These are phyloP conservation scores for Lactarius deliciosus DNA, from an alignment of 768 basidiomycete genomes.

Conservation along the genomic window DNA sequence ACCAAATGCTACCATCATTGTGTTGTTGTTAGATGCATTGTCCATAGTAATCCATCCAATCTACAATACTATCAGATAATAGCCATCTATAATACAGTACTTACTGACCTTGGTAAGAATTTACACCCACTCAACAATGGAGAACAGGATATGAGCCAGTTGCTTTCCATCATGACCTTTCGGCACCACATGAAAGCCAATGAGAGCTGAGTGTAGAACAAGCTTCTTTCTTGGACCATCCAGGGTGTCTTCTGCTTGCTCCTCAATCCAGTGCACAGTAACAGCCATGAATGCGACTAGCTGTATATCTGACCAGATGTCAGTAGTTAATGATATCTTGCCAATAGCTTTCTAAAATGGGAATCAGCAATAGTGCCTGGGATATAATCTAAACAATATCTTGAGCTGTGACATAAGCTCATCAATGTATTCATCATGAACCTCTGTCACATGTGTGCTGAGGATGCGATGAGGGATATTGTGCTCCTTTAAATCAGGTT, in stretches of 20 bases:
- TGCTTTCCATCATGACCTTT: constrained; percentile 42
- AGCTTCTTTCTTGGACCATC: constrained; percentile 5
- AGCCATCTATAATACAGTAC: neutral
- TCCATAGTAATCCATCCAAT: constrained; percentile 41
- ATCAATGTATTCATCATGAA: too few species aligned
- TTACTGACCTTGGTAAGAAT: constrained; percentile 34
- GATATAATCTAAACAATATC: too few species aligned
- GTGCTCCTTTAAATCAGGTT: neutral
- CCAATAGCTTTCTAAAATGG: neutral
- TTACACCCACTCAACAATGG: constrained; percentile 34
- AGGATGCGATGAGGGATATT: neutral
- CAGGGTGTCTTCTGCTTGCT: too few species aligned
- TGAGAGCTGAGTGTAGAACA: constrained; percentile 36
- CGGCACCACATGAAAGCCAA: constrained; percentile 40
- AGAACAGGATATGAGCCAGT: constrained; percentile 38
- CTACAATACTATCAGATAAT: constrained; percentile 29
- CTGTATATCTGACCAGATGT: constrained; percentile 38
- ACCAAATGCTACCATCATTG: constrained; percentile 17
- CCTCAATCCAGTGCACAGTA: constrained; percentile 44
- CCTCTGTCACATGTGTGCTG: too few species aligned
- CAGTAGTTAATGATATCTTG: constrained; percentile 19
- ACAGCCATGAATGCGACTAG: constrained; percentile 43
- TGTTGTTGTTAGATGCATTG: constrained; percentile 34
- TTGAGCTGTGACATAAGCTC: too few species aligned
- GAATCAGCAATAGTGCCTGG: too few species aligned